Evolutionary conservation across 169 alveolate species (phyloP), one percentile per base, ranked within the genome.

Genomic region (Cyclospora cayetanensis): DNA sequence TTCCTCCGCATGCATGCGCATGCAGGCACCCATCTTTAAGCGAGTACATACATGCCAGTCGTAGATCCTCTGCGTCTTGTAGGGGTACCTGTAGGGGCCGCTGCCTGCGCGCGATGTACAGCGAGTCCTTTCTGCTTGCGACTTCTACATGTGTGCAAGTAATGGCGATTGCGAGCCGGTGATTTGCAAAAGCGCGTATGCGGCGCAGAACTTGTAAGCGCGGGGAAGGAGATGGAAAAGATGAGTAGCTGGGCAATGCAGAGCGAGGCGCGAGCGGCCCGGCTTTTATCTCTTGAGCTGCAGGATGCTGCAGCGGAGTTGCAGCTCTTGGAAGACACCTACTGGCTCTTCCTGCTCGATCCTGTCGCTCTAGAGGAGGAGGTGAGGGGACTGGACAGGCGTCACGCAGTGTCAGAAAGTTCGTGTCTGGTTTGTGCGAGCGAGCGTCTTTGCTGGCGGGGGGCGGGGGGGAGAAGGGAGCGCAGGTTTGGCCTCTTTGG

Each of bases 231-330:
- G 46, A 29, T 79, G 42, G 34, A 37, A 37, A 52, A 79, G 29
- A 46, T 41, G 37, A 72, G 74, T 22, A 50, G 50, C 18, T 15
- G 29, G 11, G 88, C 88, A 18, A 34, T 52, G 52, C 72, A 50
- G 31, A 50, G 43, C 34, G 88, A 79, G 74, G 72, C 74, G 12
- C 0, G 34, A 25, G 88, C 74, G 0, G 88, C 88, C 12, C 88
- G 27, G n/a, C 53, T 79, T 50, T n/a, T 79, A 34, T 46, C 88
- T 31, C 74, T 79, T 1, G 74, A 79, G 88, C 70, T 79, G 74
- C 88, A 79, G 22, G 88, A 79, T n/a, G 88, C 88, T 31, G 88
- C 88, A 39, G 74, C 74, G 2, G 88, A 79, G 52, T 46, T 79
- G 74, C 88, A 50, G 74, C 37, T 79, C 31, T 39, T 79, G 27